Conservation (phyloP, 352 stramenopile species). For the Phytopythium boreale region DNA sequence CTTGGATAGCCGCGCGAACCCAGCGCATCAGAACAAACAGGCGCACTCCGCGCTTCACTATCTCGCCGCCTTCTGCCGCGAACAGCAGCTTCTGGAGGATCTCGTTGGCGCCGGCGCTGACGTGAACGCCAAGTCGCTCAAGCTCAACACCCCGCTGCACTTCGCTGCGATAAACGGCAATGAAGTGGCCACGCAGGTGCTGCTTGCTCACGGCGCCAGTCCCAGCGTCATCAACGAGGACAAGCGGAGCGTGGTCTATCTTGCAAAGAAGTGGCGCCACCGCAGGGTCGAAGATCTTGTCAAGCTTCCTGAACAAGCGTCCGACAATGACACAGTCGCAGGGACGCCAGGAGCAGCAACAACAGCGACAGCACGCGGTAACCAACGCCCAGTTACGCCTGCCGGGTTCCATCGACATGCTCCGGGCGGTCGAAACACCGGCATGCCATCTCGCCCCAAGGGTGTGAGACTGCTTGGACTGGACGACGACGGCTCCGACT, state of each 20-base stretch:
- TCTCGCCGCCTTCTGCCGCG: constrained; percentile 56
- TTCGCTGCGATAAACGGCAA: constrained; percentile 81
- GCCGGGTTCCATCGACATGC: neutral
- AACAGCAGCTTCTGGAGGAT: constrained; percentile 40
- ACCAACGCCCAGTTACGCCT: constrained; percentile 4
- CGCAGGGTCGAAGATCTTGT: constrained; percentile 53
- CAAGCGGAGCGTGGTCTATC: constrained; percentile 68
- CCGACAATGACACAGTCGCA: neutral
- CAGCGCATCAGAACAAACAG: constrained; percentile 67
- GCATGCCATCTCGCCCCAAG: neutral
- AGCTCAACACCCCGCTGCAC: constrained; percentile 71
- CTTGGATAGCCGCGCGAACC: constrained; percentile 44
- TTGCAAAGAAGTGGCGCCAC: constrained; percentile 75
- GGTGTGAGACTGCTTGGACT: neutral
- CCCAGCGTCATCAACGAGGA: constrained; percentile 71
- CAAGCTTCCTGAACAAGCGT: constrained; percentile 32
- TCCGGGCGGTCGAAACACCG: neutral
- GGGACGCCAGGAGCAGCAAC: neutral
- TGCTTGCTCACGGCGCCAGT: constrained; percentile 58
- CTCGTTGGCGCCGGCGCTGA: constrained; percentile 48
- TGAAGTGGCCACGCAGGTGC: constrained; percentile 51
- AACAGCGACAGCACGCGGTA: constrained; percentile 8
- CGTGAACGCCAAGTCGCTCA: constrained; percentile 68
- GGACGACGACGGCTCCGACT: constrained; percentile 41
- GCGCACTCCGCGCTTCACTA: constrained; percentile 65